Percentiles rank a stretch among this genome's conserved stretches.
These are phyloP conservation scores for Backusella tuberculispora DNA, from an alignment of 192 early-diverging fungal genomes.

Conservation along the genomic window DNA sequence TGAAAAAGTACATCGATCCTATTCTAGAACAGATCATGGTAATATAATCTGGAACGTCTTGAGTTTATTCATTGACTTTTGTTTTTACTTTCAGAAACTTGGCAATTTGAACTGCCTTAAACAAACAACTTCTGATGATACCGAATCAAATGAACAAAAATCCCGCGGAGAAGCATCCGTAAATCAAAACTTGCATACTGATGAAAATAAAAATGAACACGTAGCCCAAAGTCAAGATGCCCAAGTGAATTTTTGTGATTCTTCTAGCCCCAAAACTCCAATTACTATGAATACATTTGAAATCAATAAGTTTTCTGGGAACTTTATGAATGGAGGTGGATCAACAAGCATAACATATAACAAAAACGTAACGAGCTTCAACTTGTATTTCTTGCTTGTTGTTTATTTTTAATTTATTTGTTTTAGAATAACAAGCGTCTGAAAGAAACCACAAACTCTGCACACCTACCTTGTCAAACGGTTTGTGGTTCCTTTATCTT, in stretches of 20 bases:
- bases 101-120: constrained; percentile 11
- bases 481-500: background rate
- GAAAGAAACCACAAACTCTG: background rate
- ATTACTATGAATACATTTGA: background rate
- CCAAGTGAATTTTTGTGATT: constrained; percentile 13
- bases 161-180: constrained; percentile 1
- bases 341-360: background rate
- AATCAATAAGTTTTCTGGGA: constrained; percentile 14
- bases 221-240: constrained; percentile 6
- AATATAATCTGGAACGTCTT: constrained; percentile 5
- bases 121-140: constrained; percentile 9
- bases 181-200: constrained; percentile 1
- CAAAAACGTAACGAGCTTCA: background rate
- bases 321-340: constrained; percentile 19
- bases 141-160: constrained; percentile 7
- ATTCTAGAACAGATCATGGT: constrained; percentile 7
- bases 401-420: background rate
- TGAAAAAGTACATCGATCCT: constrained; percentile 17
- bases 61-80: constrained; percentile 10
- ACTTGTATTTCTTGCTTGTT: background rate
- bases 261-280: constrained; percentile 6
- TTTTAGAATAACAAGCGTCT: constrained; percentile 1
- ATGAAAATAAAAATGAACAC: background rate
- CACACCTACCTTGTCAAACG: background rate
- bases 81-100: constrained; percentile 15